A percentile compares a stretch with the other conserved stretches of the same genome.
These are phyloP conservation scores for Trichosanthes cucumerina DNA, from an alignment of 306 rosid species.

Conservation along the genomic window DNA sequence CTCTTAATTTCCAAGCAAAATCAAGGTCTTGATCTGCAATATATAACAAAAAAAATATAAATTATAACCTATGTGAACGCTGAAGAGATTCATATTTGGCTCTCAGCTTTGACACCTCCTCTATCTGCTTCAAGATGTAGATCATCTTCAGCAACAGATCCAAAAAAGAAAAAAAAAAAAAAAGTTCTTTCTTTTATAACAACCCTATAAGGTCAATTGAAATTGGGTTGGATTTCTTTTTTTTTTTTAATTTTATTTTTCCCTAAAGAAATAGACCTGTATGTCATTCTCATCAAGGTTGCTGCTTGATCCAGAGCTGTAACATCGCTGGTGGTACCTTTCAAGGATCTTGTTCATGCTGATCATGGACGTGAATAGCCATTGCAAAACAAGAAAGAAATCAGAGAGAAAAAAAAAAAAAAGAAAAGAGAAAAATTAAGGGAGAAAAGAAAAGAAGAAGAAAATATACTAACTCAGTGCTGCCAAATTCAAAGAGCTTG, in stretches of 20 bases:
- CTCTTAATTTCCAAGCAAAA: background rate
- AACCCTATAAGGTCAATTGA: background rate
- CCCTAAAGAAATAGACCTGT: too few species aligned
- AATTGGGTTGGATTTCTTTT: too few species aligned
- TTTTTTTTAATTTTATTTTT: too few species aligned
- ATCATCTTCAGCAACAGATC: background rate
- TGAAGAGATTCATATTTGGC: slow-evolving; percentile 57
- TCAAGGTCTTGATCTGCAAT: background rate
- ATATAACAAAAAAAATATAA: too few species aligned
- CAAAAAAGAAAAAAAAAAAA: background rate
- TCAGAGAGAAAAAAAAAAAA: background rate
- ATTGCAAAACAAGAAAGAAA: background rate
- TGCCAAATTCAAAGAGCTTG: slow-evolving; percentile 68
- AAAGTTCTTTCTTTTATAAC: background rate
- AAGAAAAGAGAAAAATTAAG: background rate
- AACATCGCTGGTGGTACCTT: slow-evolving; percentile 48
- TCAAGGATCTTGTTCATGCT: slow-evolving; percentile 49
- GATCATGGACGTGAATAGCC: background rate
- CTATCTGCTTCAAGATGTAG: slow-evolving; percentile 16
- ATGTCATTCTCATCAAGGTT: slow-evolving; percentile 29
- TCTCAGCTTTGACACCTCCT: slow-evolving; percentile 42
- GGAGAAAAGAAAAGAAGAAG: background rate
- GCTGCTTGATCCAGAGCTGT: slow-evolving; percentile 20
- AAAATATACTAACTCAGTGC: slow-evolving; percentile 29
- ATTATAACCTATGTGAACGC: slow-evolving; percentile 41